Base-by-base conservation (phyloP, 352 stramenopile genomes). In the Globisporangium nodosum region DNA sequence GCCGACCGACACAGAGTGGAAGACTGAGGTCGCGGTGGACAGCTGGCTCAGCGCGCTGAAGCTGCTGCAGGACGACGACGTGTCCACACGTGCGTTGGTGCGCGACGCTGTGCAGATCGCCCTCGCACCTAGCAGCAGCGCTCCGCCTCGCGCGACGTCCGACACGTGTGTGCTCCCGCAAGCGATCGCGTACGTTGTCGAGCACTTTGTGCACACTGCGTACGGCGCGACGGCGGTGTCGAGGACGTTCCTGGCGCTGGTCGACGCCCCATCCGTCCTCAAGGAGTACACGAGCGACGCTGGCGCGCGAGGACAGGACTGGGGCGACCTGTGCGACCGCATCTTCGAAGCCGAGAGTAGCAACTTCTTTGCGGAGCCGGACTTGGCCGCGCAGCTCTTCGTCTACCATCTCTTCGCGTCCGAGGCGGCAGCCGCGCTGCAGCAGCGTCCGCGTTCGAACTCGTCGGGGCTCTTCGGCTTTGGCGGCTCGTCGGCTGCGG, bases 341-440 rank as follows among this genome's bases (percentile, higher is more conserved):
- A 92, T 92, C 55, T 92, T 92, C 52, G 83, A 92, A 54, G 71
- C 78, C 7, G 83, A 92, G 62, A 88, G 78, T 64, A 83, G 69
- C 63, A 92, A 92, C 56, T 92, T 86, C 57, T 92, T 87, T 52
- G 76, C 71, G 31, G 80, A 92, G 52, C 46, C 53, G 0, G 83
- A 90, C 37, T 62, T 88, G 18, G 48, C 87, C 30, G 80, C 78
- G 16, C 83, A 92, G 58, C 74, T 88, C 33, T 67, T 74, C 27
- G 61, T 77, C 9, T 72, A 70, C 58, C 70, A 76, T 39, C 40
- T 86, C 42, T 61, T 82, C 16, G 67, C 69, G 5, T 48, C 40
- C 37, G 61, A 51, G 7, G 43, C 43, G 4, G 43, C 43, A 2
- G 43, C 9, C 43, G 18, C 43, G 18, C 49, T 20, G 21, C 39